Base-by-base conservation (phyloP, 2,329 filamentous ascomycete genomes). In the Ophiostoma himal-ulmi region DNA sequence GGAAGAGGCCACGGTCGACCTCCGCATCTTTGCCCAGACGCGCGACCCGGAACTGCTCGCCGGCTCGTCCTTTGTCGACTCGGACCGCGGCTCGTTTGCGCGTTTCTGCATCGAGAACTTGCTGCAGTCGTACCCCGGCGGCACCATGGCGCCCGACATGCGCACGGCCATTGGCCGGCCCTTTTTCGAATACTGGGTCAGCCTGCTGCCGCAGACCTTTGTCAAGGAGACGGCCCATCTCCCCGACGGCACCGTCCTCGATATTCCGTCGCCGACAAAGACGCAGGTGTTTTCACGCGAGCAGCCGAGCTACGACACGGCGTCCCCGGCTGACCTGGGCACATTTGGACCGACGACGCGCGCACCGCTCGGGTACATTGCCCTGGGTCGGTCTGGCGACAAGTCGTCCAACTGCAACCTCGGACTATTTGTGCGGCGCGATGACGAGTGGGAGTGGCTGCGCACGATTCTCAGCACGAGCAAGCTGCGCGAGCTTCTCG, bases 371-470 rank as follows among this genome's bases (percentile, higher is more conserved):
- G 79, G 78, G 30, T 76, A 74, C 71, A 74, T 80, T 14, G 78
- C 77, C 0, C 76, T 77, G n/a, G 78, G 75, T 1, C 76, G 79
- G 4, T 80, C 78, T 2, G 80, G 80, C 0, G 82, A 84, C 68
- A 84, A 84, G 71, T 81, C 78, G 0, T 77, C 78, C 0, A 80
- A 84, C 73, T 78, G 77, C 41, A 84, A 83, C 67, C 77, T 82
- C 4, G 82, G 82, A 0, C 79, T 84, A 72, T 86, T 82, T 73
- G 81, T 83, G 5, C 76, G 80, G 5, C 73, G 79, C 22, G 75
- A 76, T 0, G 80, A 83, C 65, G 82, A 84, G 73, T 84, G 80
- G 73, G 77, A 81, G 5, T 83, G 82, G 82, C 73, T 84, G 17
- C 78, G 81, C 48, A 77, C 76, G 1, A 64, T 83, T 5, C 75